Evolutionary conservation across 257 asterid genomes (phyloP).

Genomic region (Solanum virginianum): DNA sequence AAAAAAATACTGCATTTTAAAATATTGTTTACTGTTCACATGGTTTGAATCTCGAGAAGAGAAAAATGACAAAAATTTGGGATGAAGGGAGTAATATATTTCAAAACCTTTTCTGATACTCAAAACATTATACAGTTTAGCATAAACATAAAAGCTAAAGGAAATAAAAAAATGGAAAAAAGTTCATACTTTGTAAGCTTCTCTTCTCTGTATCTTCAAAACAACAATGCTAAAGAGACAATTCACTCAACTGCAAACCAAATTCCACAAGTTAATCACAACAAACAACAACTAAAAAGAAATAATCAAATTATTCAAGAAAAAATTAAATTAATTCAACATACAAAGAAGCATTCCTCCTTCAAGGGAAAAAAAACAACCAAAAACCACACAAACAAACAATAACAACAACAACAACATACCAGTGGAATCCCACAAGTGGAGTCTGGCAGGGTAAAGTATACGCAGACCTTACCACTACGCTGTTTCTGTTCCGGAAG

Average conservation of each 20-base stretch:
- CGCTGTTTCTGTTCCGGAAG: too few relatives aligned
- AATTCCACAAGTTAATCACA: neutral
- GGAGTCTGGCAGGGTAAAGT: too few relatives aligned
- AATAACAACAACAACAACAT: too few relatives aligned
- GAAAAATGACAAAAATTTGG: neutral
- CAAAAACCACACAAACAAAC: neutral
- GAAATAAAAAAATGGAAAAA: neutral
- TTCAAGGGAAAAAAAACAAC: neutral
- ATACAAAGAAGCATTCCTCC: neutral
- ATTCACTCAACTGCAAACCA: constrained; percentile 8
- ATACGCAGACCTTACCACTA: too few relatives aligned
- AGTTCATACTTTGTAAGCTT: neutral
- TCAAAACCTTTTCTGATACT: neutral
- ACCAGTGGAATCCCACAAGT: too few relatives aligned
- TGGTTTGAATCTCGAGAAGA: neutral
- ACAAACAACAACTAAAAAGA: neutral
- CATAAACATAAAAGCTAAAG: neutral
- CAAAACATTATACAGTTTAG: neutral
- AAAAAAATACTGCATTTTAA: neutral
- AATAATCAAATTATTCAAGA: neutral
- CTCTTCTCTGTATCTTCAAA: neutral
- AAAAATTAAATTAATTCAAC: neutral
- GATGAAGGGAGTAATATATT: neutral
- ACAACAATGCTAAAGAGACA: neutral
- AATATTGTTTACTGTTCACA: neutral